phyloP scores from a whole-genome alignment of 192 early-diverging fungal species.

The Backusella tarrabulga region DNA sequence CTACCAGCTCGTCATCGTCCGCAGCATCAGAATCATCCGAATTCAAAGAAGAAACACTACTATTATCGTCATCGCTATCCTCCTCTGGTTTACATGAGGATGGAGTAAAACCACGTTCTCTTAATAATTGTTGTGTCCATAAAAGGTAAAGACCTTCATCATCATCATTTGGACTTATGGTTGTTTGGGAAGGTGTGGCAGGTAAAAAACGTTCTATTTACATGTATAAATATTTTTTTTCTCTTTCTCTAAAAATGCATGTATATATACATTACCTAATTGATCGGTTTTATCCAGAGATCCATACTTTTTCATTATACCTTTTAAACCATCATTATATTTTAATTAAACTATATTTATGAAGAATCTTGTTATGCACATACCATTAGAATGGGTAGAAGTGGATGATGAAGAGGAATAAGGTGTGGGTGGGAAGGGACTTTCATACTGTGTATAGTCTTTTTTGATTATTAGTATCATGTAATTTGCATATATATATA shows the following conservation, averaged over 20 bases:
- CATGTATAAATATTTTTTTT: background rate
- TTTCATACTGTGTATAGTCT: background rate
- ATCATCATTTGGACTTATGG: constrained; percentile 9
- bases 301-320: background rate
- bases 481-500: background rate
- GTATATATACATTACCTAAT: background rate
- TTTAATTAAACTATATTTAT: background rate
- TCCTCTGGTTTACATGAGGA: background rate
- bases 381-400: background rate
- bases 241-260: background rate
- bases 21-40: background rate
- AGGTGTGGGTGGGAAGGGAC: background rate
- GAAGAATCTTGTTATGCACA: background rate
- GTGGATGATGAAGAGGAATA: background rate
- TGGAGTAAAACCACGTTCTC: constrained; percentile 22
- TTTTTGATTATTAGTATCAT: background rate
- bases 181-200: constrained; percentile 1
- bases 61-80: constrained; percentile 9
- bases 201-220: background rate
- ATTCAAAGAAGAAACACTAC: background rate
- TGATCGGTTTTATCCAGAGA: constrained; percentile 1
- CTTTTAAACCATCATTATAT: background rate
- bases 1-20: background rate
- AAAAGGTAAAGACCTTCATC: constrained; percentile 28
- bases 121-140: constrained; percentile 21